Evolutionary conservation across 1,284 basidiomycete genomes (phyloP).

Genomic region (Sparassis latifolia): DNA sequence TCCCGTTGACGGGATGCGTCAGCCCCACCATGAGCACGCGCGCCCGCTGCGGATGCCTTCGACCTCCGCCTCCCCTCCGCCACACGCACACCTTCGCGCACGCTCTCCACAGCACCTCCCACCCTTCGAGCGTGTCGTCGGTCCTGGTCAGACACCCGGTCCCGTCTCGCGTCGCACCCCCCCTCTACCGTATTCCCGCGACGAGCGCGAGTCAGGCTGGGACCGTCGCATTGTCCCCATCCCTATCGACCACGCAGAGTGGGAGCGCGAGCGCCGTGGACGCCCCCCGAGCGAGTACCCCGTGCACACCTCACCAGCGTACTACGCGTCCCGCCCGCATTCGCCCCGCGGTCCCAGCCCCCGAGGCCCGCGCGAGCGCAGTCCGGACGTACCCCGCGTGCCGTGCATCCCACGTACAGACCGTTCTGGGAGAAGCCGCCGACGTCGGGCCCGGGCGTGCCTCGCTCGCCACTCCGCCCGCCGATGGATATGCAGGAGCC

Average conservation of each 20-base stretch:
- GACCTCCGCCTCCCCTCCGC: slow-evolving; percentile 46
- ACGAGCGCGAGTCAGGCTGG: slow-evolving; percentile 40
- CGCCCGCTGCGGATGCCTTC: slow-evolving; percentile 45
- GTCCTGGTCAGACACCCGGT: not conserved
- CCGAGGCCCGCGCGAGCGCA: slow-evolving; percentile 22
- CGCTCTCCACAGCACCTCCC: slow-evolving; percentile 24
- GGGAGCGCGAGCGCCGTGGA: slow-evolving; percentile 32
- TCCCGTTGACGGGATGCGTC: slow-evolving; percentile 41
- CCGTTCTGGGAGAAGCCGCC: slow-evolving; percentile 22
- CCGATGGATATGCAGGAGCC: slow-evolving; percentile 19
- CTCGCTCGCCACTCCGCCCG: slow-evolving; percentile 12
- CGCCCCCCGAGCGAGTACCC: slow-evolving; percentile 44
- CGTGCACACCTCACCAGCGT: slow-evolving; percentile 20
- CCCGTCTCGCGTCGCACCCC: slow-evolving; percentile 14
- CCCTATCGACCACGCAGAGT: slow-evolving; percentile 20
- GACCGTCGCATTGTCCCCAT: slow-evolving; percentile 32
- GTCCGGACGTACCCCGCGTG: slow-evolving; percentile 46
- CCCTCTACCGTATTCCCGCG: slow-evolving; percentile 48
- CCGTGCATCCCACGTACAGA: slow-evolving; percentile 29
- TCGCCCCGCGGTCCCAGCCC: slow-evolving; percentile 27
- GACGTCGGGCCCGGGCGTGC: slow-evolving; percentile 11
- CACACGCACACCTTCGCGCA: slow-evolving; percentile 42
- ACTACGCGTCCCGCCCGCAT: slow-evolving; percentile 13
- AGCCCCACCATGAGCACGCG: slow-evolving; percentile 27
- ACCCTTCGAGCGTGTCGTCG: slow-evolving; percentile 16